phyloP scores from a whole-genome alignment of 2,329 filamentous ascomycete genomes.

The Neopestalotiopsis rosae region DNA sequence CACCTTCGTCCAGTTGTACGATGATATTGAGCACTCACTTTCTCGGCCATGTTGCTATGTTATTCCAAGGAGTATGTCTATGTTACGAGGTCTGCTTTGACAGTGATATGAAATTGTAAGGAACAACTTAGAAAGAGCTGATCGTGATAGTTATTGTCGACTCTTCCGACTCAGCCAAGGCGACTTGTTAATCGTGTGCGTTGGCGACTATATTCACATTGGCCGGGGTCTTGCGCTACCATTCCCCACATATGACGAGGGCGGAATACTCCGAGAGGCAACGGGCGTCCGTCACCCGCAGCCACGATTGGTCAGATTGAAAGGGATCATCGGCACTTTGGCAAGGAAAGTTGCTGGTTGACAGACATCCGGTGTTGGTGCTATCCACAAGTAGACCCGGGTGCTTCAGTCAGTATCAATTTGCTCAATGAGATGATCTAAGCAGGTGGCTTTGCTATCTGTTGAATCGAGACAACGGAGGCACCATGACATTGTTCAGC shows the following conservation, averaged over 20 bases:
- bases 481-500: background rate
- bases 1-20: background rate
- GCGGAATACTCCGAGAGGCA: background rate
- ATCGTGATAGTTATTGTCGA: background rate
- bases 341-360: background rate
- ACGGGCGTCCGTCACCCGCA: background rate
- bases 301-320: background rate
- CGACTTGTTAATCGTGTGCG: background rate
- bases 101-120: background rate
- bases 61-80: background rate
- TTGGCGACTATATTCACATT: background rate
- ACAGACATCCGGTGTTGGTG: background rate
- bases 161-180: background rate
- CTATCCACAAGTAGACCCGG: background rate
- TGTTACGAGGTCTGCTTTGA: background rate
- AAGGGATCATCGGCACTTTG: background rate
- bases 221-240: background rate
- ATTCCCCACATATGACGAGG: background rate
- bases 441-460: background rate
- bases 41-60: constrained; percentile 20
- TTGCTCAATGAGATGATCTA: background rate
- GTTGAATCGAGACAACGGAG: background rate
- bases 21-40: constrained; percentile 13
- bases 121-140: background rate
- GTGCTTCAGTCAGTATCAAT: background rate